A percentile compares a stretch with the other conserved stretches of the same genome.
Evolutionary conservation across 345 rosid genomes (phyloP).

Genomic region (Eucalyptus albens): DNA sequence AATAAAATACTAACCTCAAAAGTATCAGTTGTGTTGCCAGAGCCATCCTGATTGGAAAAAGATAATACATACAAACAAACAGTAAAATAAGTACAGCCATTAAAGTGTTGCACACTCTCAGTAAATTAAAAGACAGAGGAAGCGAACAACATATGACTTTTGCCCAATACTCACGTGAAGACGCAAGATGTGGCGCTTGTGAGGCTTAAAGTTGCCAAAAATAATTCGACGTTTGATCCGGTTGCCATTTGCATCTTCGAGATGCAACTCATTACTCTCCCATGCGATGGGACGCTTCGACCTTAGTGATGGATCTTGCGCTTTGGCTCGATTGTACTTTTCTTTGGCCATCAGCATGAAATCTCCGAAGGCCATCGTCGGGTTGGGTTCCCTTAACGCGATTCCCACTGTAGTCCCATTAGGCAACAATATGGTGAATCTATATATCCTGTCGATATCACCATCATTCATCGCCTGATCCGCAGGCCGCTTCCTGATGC

Average conservation of each 20-base stretch:
- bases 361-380: conserved; percentile 5
- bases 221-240: conserved; percentile 1
- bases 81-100: background rate
- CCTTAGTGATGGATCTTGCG: background rate
- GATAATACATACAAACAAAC: background rate
- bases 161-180: conserved; percentile 28
- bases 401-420: conserved; percentile 27
- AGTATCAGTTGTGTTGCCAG: conserved; percentile 2
- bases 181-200: conserved; percentile 23
- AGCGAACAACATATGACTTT: background rate
- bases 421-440: conserved; percentile 46
- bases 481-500: background rate
- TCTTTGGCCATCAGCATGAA: conserved; percentile 21
- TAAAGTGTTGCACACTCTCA: background rate
- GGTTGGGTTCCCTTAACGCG: conserved; percentile 1
- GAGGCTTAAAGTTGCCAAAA: conserved; percentile 19
- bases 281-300: conserved; percentile 12
- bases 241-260: conserved; percentile 20
- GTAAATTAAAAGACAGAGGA: background rate
- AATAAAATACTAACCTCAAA: conserved; percentile 26
- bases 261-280: background rate
- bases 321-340: conserved; percentile 4
- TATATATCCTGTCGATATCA: background rate
- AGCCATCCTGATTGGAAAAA: conserved; percentile 34
- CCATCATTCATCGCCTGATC: background rate